Evolutionary conservation across 805 yeast genomes (phyloP), one percentile per base, ranked within the genome.

Genomic region (Yarrowia deformans): DNA sequence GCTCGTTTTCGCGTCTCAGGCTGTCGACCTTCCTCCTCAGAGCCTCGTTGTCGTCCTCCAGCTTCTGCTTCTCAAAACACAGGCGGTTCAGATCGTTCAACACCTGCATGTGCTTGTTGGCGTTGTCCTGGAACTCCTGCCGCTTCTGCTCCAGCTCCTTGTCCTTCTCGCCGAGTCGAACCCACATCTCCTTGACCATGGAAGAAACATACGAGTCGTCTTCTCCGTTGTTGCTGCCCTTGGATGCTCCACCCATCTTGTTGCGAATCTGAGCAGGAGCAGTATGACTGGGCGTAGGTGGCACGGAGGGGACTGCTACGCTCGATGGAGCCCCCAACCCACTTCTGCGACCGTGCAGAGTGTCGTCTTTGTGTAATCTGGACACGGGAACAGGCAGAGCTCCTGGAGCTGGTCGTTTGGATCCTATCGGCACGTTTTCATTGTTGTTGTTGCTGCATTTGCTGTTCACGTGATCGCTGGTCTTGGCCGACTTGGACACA

Each of bases 41-140:
- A 2, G 19, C 29, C 23, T 63, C 68, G 12, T 49, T 48, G 29
- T 63, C 56, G 56, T 49, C 68, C 46, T 63, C 56, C 46, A 63
- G 39, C 68, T 63, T 63, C 10, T 66, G 61, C 49, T 66, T 42
- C 35, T 66, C 61, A 18, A 45, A 66, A 39, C 56, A 63, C 56
- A 48, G 12, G 12, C 46, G 32, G 18, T 63, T 48, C 23, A 63
- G 29, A 3, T 63, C 68, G 32, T 63, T 63, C 32, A 63, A 18
- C 14, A 23, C 56, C 55, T 63, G 56, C 68, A 63, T 63, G 45
- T 48, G 68, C 35, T 63, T 63, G 45, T 63, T 49, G 39, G 55
- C 56, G 13, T 48, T 48, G 37, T 63, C 68, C 68, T 63, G 68
- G n/a, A 49, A 48, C 68, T 48, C 56, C 10, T 48, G 55, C 12